A percentile compares a stretch with the other conserved stretches of the same genome.
These are phyloP conservation scores for Fusarium robinianum DNA, from an alignment of 2,329 filamentous ascomycete species.

Conservation along the genomic window DNA sequence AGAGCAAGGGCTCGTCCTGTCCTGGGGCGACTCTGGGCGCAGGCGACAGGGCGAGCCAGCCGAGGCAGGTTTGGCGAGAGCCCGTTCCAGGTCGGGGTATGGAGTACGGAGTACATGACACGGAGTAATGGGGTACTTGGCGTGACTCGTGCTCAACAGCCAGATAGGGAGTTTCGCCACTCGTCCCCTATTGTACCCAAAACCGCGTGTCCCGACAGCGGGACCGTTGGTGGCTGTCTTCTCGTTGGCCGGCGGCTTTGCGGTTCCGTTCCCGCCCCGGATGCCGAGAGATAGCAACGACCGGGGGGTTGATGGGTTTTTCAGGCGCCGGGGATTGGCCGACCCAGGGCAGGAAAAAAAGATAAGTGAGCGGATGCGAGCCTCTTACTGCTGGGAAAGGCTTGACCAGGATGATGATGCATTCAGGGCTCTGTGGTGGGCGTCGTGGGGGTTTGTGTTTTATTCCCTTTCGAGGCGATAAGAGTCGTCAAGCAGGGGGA, in stretches of 20 bases:
- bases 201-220: constrained; percentile 3
- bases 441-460: too few relatives aligned
- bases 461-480: too few relatives aligned
- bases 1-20: too few relatives aligned
- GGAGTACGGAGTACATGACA: neutral
- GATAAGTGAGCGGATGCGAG: constrained; percentile 11
- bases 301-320: constrained; percentile 17
- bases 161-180: constrained; percentile 6
- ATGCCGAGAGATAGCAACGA: constrained; percentile 25
- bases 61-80: constrained; percentile 8
- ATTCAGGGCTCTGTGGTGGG: neutral
- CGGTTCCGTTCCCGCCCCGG: constrained; percentile 21
- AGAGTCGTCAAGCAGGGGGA: too few relatives aligned
- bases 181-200: constrained; percentile 5
- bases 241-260: constrained; percentile 9
- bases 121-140: constrained; percentile 11
- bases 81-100: neutral
- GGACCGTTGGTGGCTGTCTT: constrained; percentile 12
- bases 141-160: neutral
- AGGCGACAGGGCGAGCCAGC: constrained; percentile 21
- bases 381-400: constrained; percentile 23
- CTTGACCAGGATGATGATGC: constrained; percentile 12
- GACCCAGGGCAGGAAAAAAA: too few relatives aligned
- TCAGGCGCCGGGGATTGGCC: constrained; percentile 22
- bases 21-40: constrained; percentile 12